Conservation (phyloP, 352 stramenopile genomes). For the Blastocystis sp. region DNA sequence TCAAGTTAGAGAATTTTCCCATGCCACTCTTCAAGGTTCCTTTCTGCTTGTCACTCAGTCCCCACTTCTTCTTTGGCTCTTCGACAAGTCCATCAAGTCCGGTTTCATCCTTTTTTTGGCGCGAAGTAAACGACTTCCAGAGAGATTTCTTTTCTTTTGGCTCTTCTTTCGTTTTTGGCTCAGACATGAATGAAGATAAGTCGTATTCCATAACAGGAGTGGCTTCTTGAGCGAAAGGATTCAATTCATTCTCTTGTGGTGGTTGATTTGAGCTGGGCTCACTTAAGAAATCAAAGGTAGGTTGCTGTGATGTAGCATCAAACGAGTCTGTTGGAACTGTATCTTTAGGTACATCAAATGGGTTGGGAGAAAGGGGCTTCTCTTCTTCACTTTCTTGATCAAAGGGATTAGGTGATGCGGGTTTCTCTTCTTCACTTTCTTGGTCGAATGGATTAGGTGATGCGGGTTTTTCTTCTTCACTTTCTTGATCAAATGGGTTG, state of each 20-base stretch:
- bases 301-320: not conserved
- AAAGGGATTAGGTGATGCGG: not conserved
- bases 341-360: not conserved
- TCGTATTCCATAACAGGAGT: not conserved
- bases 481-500: not conserved
- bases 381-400: not conserved
- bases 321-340: not conserved
- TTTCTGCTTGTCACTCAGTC: not conserved
- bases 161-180: not conserved
- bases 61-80: conserved; percentile 45
- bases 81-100: not conserved
- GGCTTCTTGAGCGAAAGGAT: not conserved
- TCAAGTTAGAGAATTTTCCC: not conserved
- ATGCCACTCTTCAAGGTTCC: not conserved
- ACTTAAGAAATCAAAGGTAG: not conserved
- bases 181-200: not conserved
- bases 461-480: not conserved
- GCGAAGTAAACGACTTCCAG: not conserved
- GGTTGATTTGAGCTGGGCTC: not conserved
- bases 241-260: not conserved
- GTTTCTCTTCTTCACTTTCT: not conserved
- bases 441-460: conserved; percentile 33
- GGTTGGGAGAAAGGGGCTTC: not conserved
- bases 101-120: not conserved
- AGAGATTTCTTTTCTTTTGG: not conserved